phyloP scores from a whole-genome alignment of 2,329 filamentous ascomycete genomes.

The Parastagonospora avenae region DNA sequence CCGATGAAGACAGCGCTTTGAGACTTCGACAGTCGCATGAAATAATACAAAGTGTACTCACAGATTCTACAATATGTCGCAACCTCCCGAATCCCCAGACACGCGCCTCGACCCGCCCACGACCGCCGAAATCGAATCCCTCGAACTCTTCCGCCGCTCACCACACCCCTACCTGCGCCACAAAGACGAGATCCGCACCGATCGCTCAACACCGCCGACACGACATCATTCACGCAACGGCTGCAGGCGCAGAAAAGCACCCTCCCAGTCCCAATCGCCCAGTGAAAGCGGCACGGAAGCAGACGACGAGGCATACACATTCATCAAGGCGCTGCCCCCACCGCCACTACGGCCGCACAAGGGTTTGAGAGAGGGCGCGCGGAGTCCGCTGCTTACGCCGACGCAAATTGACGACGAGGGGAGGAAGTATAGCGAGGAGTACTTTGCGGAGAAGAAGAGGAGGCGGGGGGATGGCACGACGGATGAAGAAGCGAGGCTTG shows the following conservation, averaged over 20 bases:
- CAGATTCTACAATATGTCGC: conserved; percentile 4
- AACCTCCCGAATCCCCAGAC: conserved; percentile 17
- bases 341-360: conserved; percentile 76
- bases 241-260: conserved; percentile 32
- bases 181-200: conserved; percentile 28
- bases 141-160: conserved; percentile 45
- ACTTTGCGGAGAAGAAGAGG: conserved; percentile 40
- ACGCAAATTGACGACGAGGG: conserved; percentile 55
- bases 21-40: not conserved
- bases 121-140: conserved; percentile 31
- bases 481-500: conserved; percentile 45
- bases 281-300: conserved; percentile 95
- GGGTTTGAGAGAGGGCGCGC: conserved; percentile 61
- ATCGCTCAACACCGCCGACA: not conserved
- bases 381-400: conserved; percentile 52
- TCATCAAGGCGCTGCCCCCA: conserved; percentile 82
- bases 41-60: not conserved
- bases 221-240: conserved; percentile 22
- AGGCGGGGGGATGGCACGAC: conserved; percentile 23
- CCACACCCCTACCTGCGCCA: conserved; percentile 47
- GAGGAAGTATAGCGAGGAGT: conserved; percentile 43
- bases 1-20: not conserved
- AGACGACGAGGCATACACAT: conserved; percentile 80
- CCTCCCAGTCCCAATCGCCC: conserved; percentile 48
- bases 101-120: conserved; percentile 24